phyloP scores from a whole-genome alignment of 1,284 basidiomycete species.

The Rhodofomes roseus region DNA sequence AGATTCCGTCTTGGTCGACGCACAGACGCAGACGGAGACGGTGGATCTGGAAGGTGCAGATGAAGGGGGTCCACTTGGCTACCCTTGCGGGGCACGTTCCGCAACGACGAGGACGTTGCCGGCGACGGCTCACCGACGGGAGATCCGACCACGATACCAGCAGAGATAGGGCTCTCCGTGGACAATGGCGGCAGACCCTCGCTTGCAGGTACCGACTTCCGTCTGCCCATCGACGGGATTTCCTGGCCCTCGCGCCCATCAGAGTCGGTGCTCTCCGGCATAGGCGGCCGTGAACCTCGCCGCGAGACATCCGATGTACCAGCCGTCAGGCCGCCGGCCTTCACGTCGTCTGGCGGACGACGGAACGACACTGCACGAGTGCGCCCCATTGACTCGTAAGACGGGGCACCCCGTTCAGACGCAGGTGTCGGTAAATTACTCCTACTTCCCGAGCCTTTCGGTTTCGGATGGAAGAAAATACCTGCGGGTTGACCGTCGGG shows the following conservation, averaged over 20 bases:
- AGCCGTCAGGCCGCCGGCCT: constrained; percentile 1
- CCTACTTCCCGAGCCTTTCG: constrained; percentile 30
- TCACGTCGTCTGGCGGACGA: constrained; percentile 17
- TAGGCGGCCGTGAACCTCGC: constrained; percentile 11
- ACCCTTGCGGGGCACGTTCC: constrained; percentile 6
- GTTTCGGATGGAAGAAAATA: constrained; percentile 89
- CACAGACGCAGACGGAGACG: constrained; percentile 17
- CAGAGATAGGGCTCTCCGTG: constrained; percentile 1
- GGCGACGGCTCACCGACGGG: constrained; percentile 5
- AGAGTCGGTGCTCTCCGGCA: background rate
- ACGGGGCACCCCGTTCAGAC: constrained; percentile 8
- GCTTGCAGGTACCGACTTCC: constrained; percentile 11
- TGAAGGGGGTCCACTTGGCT: constrained; percentile 8
- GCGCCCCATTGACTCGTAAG: constrained; percentile 5
- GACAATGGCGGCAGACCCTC: background rate
- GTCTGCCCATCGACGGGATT: constrained; percentile 9
- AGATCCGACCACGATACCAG: constrained; percentile 3
- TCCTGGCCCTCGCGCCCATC: constrained; percentile 4
- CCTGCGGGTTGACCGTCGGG: constrained; percentile 91
- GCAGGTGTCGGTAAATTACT: constrained; percentile 25
- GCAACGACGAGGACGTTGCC: constrained; percentile 5
- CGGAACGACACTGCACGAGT: constrained; percentile 16
- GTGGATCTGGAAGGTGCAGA: constrained; percentile 14
- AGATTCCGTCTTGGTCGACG: constrained; percentile 12
- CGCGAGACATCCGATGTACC: constrained; percentile 4